Conservation (phyloP, 371 early-diverging fungal genomes). For the Mucor sp. region DNA sequence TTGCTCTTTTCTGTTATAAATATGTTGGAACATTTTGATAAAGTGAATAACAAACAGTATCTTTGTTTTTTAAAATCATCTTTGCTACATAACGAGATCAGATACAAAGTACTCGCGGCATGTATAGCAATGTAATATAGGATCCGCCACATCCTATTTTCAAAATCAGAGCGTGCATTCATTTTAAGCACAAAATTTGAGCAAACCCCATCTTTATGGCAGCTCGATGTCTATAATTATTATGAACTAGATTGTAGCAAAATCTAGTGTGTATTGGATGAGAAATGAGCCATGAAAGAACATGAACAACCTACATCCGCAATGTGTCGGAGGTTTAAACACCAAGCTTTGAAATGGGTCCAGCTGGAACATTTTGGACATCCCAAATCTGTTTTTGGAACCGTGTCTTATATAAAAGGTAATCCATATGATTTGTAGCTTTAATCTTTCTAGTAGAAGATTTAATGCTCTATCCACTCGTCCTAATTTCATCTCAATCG, state of each 20-base stretch:
- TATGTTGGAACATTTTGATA: too few species aligned
- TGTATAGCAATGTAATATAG: too few species aligned
- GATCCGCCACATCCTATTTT: too few species aligned
- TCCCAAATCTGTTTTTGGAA: neutral
- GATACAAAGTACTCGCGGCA: too few species aligned
- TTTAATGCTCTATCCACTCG: neutral
- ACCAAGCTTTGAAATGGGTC: neutral
- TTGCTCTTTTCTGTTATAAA: too few species aligned
- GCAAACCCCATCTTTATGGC: too few species aligned
- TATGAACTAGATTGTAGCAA: neutral
- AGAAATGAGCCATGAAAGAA: neutral
- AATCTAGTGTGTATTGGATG: neutral
- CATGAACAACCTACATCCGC: neutral
- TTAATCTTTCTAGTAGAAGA: neutral
- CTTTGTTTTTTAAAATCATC: too few species aligned
- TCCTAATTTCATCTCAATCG: neutral
- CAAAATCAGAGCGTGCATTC: too few species aligned
- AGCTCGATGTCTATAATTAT: too few species aligned
- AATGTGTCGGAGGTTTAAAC: neutral
- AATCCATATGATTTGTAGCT: neutral
- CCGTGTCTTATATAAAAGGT: neutral
- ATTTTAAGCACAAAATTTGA: too few species aligned
- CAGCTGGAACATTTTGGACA: neutral
- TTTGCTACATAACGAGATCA: too few species aligned
- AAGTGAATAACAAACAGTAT: too few species aligned